Base-by-base conservation (phyloP, 345 rosid species). In the Melastoma malabathricum region DNA sequence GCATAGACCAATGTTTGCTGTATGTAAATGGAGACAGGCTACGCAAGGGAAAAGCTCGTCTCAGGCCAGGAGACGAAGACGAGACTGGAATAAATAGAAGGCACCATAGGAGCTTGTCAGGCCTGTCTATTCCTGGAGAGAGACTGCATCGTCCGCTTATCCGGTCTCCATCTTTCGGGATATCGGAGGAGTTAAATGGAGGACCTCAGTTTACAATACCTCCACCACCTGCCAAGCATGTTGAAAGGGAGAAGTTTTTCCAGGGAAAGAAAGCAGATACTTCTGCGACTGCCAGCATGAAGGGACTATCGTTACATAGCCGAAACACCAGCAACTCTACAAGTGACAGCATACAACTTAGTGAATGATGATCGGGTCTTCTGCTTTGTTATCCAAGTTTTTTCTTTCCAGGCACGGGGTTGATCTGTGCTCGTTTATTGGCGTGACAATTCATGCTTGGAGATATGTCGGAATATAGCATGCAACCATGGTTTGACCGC, bases 211-310 rank as follows among this genome's bases (percentile, higher is more conserved):
- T 77, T 64, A 75, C 68, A 17, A 82, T 92, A 61, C 98, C 98
- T n/a, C 98, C 98, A 6, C 98, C 98, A 18, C 96, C 98, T 46
- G 80, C 98, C 51, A 86, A 92, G 65, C 88, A 87, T 13, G 3
- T 75, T 0, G 96, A 92, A 68, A 82, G 98, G 77, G 95, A 87
- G 59, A 84, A 52, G 47, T 92, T 79, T 75, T 92, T 92, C 56
- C 70, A 76, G 86, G 96, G 82, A 61, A 92, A 82, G 57, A 87
- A 75, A 68, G 73, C 54, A 1, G 97, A 83, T 18, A 74, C 85
- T 47, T 72, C 84, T 5, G 57, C 72, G 45, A 51, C 78, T 18
- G 84, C 76, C 54, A 93, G 81, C 51, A 71, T 81, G 90, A 81
- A 84, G 68, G 84, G 83, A 41, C 79, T 86, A 44, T 81, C 97